A percentile compares a stretch with the other conserved stretches of the same genome.
Evolutionary conservation across 2,329 filamentous ascomycete species (phyloP).

Genomic region (Dactylellina haptotyla): DNA sequence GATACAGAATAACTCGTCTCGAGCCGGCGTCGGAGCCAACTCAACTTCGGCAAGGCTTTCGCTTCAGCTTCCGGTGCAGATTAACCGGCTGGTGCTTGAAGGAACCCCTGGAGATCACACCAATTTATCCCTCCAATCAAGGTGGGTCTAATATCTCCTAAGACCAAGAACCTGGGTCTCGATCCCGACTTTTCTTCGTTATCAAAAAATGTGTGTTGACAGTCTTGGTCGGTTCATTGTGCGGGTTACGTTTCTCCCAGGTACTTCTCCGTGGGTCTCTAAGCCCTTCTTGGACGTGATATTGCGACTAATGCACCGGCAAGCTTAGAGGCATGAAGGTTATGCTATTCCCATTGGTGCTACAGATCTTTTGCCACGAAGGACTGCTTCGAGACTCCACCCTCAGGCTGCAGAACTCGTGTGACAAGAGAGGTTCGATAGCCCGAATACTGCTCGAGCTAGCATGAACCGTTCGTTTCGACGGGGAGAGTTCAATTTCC

Average conservation of each 20-base stretch:
- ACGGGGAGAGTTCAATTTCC: no score
- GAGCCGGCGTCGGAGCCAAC: slow-evolving; percentile 44
- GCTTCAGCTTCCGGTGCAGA: slow-evolving; percentile 31
- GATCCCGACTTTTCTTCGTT: slow-evolving; percentile 53
- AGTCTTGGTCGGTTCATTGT: not conserved
- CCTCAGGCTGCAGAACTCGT: slow-evolving; percentile 20
- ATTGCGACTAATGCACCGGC: slow-evolving; percentile 12
- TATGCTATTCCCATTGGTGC: not conserved
- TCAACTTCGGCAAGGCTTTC: slow-evolving; percentile 27
- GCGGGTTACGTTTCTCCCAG: not conserved
- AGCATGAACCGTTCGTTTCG: no score
- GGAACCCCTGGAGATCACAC: slow-evolving; percentile 40
- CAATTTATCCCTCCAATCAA: slow-evolving; percentile 53
- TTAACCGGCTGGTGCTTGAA: slow-evolving; percentile 20
- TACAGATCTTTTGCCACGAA: slow-evolving; percentile 39
- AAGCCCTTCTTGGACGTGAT: not conserved
- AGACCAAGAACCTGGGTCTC: not conserved
- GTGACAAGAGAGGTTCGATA: not conserved
- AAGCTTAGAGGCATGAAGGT: not conserved
- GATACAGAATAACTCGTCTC: slow-evolving; percentile 14
- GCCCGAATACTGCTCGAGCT: no score
- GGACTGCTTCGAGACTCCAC: not conserved
- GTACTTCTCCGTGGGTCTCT: not conserved
- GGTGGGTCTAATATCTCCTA: slow-evolving; percentile 33
- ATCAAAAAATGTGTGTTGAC: slow-evolving; percentile 13